phyloP scores from a whole-genome alignment of 2,329 filamentous ascomycete species.

The Trichoderma aggressivum region DNA sequence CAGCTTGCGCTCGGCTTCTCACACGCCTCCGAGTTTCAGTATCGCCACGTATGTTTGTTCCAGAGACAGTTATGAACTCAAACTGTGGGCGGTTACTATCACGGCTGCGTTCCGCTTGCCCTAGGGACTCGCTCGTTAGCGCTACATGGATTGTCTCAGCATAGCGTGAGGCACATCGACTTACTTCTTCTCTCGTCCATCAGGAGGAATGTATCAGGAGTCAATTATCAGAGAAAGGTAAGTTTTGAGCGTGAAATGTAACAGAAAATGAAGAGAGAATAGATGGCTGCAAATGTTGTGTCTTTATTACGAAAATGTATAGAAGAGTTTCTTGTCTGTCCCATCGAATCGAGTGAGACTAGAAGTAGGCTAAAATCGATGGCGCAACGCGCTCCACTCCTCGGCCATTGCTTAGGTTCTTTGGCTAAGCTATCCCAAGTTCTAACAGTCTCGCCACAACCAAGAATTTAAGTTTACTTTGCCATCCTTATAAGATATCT shows the following conservation, averaged over 20 bases:
- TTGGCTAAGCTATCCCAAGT: neutral
- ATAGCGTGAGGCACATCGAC: neutral
- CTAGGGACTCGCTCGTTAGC: neutral
- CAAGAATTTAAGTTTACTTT: neutral
- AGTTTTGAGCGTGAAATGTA: neutral
- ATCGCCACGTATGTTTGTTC: constrained; percentile 4
- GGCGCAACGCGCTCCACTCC: neutral
- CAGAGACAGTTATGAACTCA: constrained; percentile 9
- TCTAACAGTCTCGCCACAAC: neutral
- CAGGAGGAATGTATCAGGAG: neutral
- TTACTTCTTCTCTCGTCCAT: neutral
- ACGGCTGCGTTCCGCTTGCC: neutral
- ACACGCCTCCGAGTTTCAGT: constrained; percentile 7
- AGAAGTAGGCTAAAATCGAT: neutral
- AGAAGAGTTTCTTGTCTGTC: neutral
- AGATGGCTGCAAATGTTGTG: neutral
- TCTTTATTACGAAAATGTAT: neutral
- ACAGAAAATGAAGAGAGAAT: neutral
- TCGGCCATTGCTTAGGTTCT: neutral
- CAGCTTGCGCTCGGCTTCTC: constrained; percentile 6
- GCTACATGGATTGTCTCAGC: neutral
- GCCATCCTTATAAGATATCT: neutral
- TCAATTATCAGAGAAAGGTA: too few species aligned
- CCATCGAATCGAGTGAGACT: neutral
- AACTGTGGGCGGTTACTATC: neutral